Base-by-base conservation (phyloP, 2,329 filamentous ascomycete species). In the Pleochaeta shiraiana region DNA sequence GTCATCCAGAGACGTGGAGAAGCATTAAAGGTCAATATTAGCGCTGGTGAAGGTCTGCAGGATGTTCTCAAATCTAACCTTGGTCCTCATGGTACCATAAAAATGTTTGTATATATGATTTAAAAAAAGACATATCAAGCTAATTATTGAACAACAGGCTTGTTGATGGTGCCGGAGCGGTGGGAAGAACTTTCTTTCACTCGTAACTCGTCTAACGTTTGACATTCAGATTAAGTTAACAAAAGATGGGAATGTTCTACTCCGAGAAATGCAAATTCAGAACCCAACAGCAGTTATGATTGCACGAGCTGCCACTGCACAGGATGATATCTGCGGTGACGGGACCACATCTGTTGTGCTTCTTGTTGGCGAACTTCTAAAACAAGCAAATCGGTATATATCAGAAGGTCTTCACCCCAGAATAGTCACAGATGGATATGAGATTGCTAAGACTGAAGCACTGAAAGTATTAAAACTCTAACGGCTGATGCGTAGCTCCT, bases 271-370 rank as follows among this genome's bases (percentile, higher is more conserved):
- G 83, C 91, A 97, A 84, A 97, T 97, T 74, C 92, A 96, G 78
- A 97, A 97, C 76, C 93, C 93, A 31, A 98, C 93, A 39, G 93
- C 93, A 69, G 93, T 93, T 67, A 86, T 86, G 83, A 86, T 86
- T 74, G 83, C 83, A 65, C 78, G 83, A 74, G 90, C 92, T 72
- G 93, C 93, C 65, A 98, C 93, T 43, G 93, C 93, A 69, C 92
- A 98, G 75, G 93, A 98, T 75, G 93, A 98, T 72, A 98, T 98
- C 71, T 95, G 90, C 71, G 93, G 93, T 73, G 93, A 98, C 75
- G 93, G 93, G 72, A 98, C 93, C 71, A 98, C 93, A 50, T 96
- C 90, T 59, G 92, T 96, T 33, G 93, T 98, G 63, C 78, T 98
- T 71, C 78, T 97, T 74, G 91, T 98, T 63, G 93, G 93, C 75